A percentile compares a stretch with the other conserved stretches of the same genome.
These are phyloP conservation scores for Breynia disticha DNA, from an alignment of 441 rosid genomes.

Conservation along the genomic window DNA sequence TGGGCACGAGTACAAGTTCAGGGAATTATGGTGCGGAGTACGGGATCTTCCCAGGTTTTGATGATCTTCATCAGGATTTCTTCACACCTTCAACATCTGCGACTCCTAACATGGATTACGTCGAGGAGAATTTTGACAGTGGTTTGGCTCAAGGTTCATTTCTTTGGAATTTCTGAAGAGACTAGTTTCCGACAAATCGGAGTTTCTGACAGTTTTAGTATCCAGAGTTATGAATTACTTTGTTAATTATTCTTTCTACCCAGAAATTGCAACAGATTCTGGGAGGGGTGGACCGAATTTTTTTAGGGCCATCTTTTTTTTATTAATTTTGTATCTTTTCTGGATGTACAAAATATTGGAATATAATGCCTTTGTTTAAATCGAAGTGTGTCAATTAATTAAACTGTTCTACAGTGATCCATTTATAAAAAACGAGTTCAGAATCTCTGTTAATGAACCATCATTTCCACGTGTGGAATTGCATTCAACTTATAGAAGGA, in stretches of 20 bases:
- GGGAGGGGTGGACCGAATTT: conserved; percentile 9
- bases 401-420: too few relatives aligned
- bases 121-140: conserved; percentile 19
- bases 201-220: conserved; percentile 11
- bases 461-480: too few relatives aligned
- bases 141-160: conserved; percentile 15
- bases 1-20: conserved; percentile 7
- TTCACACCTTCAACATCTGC: conserved; percentile 1
- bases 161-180: conserved; percentile 28
- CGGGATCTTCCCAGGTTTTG: conserved; percentile 35
- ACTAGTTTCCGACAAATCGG: neutral
- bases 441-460: too few relatives aligned
- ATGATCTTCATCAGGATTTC: conserved; percentile 24
- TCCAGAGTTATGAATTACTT: conserved; percentile 2
- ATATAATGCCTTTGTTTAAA: too few relatives aligned
- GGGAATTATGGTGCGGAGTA: conserved; percentile 17
- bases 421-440: too few relatives aligned
- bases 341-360: neutral
- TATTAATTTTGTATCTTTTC: neutral
- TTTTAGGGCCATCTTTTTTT: neutral
- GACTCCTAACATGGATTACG: conserved; percentile 12
- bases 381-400: too few relatives aligned
- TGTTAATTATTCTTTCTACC: neutral
- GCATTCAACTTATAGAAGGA: too few relatives aligned
- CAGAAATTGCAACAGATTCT: too few relatives aligned